A percentile compares a stretch with the other conserved stretches of the same genome.
These are phyloP conservation scores for Pichia inconspicua DNA, from an alignment of 1,139 yeast genomes.

Conservation along the genomic window DNA sequence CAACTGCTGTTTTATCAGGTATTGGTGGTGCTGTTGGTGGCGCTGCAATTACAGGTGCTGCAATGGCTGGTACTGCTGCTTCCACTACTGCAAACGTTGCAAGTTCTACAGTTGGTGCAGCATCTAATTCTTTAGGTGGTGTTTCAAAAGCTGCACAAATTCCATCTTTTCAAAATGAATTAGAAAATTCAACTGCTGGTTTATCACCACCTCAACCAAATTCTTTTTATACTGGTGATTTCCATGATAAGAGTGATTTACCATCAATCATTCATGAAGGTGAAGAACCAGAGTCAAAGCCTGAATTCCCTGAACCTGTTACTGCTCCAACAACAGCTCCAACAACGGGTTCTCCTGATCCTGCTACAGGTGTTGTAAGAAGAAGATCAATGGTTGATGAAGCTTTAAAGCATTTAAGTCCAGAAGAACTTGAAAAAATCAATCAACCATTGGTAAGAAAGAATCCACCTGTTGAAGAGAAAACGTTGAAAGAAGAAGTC, in stretches of 20 bases:
- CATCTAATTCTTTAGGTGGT: background rate
- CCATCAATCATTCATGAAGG: slow-evolving; percentile 15
- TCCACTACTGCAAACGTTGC: slow-evolving; percentile 12
- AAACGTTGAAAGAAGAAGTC: slow-evolving; percentile 2
- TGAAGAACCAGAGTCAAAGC: slow-evolving; percentile 3
- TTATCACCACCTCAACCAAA: slow-evolving; percentile 12
- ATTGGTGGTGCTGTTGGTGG: slow-evolving; percentile 6
- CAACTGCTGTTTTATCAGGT: slow-evolving; percentile 1
- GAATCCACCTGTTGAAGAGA: slow-evolving; percentile 13
- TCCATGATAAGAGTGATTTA: slow-evolving; percentile 11
- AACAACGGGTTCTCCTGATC: slow-evolving; percentile 1
- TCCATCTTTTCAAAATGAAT: slow-evolving; percentile 7
- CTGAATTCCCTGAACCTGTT: background rate
- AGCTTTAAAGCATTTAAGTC: slow-evolving; percentile 21
- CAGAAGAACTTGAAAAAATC: slow-evolving; percentile 23
- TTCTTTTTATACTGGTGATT: slow-evolving; percentile 14
- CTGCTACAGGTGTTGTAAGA: slow-evolving; percentile 12
- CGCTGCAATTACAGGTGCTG: slow-evolving; percentile 13
- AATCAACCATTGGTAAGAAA: slow-evolving; percentile 19
- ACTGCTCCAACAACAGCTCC: background rate
- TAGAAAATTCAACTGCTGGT: slow-evolving; percentile 10
- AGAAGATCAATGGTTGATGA: slow-evolving; percentile 28
- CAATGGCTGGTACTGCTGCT: slow-evolving; percentile 11
- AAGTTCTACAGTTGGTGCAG: slow-evolving; percentile 4
- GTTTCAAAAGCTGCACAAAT: slow-evolving; percentile 9